Evolutionary conservation across 805 yeast genomes (phyloP).

Genomic region (Grigorovia humatica): DNA sequence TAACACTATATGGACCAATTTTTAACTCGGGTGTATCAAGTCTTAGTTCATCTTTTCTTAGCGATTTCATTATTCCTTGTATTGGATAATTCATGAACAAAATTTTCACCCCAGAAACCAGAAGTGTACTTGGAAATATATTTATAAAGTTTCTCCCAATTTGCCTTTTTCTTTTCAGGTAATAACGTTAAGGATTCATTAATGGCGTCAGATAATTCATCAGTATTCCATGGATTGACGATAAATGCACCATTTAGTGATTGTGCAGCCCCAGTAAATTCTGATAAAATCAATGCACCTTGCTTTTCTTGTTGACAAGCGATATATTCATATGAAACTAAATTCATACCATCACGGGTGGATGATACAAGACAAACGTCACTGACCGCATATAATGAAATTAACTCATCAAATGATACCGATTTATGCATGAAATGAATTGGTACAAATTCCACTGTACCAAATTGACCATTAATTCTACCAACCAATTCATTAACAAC

Average conservation of each 20-base stretch:
- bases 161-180: slow-evolving; percentile 64
- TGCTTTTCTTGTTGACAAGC: slow-evolving; percentile 84
- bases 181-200: slow-evolving; percentile 80
- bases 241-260: slow-evolving; percentile 86
- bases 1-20: too few relatives aligned
- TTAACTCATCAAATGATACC: slow-evolving; percentile 82
- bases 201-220: slow-evolving; percentile 79
- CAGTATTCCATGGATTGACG: slow-evolving; percentile 98
- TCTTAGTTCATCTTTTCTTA: background rate
- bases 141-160: slow-evolving; percentile 73
- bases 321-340: slow-evolving; percentile 91
- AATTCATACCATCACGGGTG: slow-evolving; percentile 97
- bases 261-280: slow-evolving; percentile 99
- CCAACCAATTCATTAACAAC: slow-evolving; percentile 95
- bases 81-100: slow-evolving; percentile 72
- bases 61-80: slow-evolving; percentile 6
- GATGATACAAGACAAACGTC: slow-evolving; percentile 91
- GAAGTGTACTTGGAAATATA: slow-evolving; percentile 92
- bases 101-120: slow-evolving; percentile 93
- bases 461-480: slow-evolving; percentile 89
- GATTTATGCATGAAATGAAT: slow-evolving; percentile 94
- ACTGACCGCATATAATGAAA: slow-evolving; percentile 72
- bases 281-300: slow-evolving; percentile 82
- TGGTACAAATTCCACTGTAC: slow-evolving; percentile 95
- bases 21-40: background rate